phyloP scores from a whole-genome alignment of 2,329 filamentous ascomycete genomes.

The Scleromitrula shiraiana region DNA sequence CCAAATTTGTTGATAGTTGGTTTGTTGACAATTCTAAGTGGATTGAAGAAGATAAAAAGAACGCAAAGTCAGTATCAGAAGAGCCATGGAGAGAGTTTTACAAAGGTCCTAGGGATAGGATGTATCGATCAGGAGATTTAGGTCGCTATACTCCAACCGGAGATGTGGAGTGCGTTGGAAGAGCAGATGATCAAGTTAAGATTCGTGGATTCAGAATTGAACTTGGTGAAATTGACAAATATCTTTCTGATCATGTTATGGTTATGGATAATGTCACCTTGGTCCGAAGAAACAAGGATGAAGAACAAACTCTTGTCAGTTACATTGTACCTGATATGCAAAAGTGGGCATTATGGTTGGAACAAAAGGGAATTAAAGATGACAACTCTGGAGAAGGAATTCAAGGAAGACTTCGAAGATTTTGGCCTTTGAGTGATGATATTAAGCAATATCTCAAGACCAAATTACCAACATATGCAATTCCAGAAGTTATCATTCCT shows the following conservation, averaged over 20 bases:
- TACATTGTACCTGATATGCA: slow-evolving; percentile 80
- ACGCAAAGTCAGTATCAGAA: slow-evolving; percentile 47
- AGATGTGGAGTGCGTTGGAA: slow-evolving; percentile 69
- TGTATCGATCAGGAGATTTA: slow-evolving; percentile 84
- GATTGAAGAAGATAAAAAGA: slow-evolving; percentile 42
- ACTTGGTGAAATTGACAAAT: slow-evolving; percentile 83
- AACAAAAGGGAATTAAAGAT: slow-evolving; percentile 47
- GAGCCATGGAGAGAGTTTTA: slow-evolving; percentile 76
- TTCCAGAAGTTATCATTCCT: slow-evolving; percentile 67
- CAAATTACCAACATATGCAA: slow-evolving; percentile 65
- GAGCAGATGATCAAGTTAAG: slow-evolving; percentile 87
- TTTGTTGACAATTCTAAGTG: slow-evolving; percentile 30
- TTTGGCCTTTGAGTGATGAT: slow-evolving; percentile 42
- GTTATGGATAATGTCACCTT: slow-evolving; percentile 82
- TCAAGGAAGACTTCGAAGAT: slow-evolving; percentile 24
- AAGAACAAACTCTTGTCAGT: slow-evolving; percentile 79
- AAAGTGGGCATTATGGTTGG: slow-evolving; percentile 64
- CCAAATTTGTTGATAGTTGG: slow-evolving; percentile 30
- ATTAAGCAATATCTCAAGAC: slow-evolving; percentile 60
- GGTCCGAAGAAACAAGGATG: slow-evolving; percentile 72
- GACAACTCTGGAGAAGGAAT: slow-evolving; percentile 33
- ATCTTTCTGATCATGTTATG: slow-evolving; percentile 65
- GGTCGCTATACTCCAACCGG: slow-evolving; percentile 63
- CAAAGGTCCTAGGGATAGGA: slow-evolving; percentile 71
- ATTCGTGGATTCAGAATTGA: slow-evolving; percentile 95